phyloP scores from a whole-genome alignment of 2,329 filamentous ascomycete species.

The Penicillium rolfsii region DNA sequence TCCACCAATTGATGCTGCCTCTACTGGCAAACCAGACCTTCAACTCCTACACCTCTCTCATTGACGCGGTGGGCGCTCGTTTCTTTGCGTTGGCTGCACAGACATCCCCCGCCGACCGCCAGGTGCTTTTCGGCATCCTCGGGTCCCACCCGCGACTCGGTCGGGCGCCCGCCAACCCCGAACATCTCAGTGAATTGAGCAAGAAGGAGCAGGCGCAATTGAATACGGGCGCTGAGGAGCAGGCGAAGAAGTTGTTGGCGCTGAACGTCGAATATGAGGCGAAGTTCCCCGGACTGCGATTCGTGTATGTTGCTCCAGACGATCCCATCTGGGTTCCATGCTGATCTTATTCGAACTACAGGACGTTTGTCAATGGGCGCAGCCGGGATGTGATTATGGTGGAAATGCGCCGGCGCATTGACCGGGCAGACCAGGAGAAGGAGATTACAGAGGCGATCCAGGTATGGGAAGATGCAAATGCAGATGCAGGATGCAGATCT shows the following conservation, averaged over 20 bases:
- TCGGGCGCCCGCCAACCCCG: conserved; percentile 58
- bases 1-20: conserved; percentile 73
- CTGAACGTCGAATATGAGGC: conserved; percentile 80
- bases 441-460: conserved; percentile 76
- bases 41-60: conserved; percentile 68
- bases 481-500: not conserved
- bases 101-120: conserved; percentile 53
- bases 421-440: conserved; percentile 63
- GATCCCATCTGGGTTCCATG: not conserved
- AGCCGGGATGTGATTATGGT: conserved; percentile 74
- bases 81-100: conserved; percentile 64
- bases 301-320: conserved; percentile 57
- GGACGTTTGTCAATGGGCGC: conserved; percentile 85
- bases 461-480: conserved; percentile 53
- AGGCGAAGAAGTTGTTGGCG: conserved; percentile 55
- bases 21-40: conserved; percentile 65
- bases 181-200: conserved; percentile 71
- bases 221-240: conserved; percentile 56
- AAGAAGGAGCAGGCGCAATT: conserved; percentile 80
- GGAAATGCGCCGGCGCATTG: conserved; percentile 77
- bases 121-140: conserved; percentile 71
- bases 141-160: conserved; percentile 83
- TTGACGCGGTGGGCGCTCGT: conserved; percentile 66
- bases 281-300: conserved; percentile 79
- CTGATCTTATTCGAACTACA: conserved; percentile 33